Percentiles rank a stretch among this genome's conserved stretches.
These are phyloP conservation scores for Eremochloa ophiuroides DNA, from an alignment of 176 grass and related monocot species.

Conservation along the genomic window DNA sequence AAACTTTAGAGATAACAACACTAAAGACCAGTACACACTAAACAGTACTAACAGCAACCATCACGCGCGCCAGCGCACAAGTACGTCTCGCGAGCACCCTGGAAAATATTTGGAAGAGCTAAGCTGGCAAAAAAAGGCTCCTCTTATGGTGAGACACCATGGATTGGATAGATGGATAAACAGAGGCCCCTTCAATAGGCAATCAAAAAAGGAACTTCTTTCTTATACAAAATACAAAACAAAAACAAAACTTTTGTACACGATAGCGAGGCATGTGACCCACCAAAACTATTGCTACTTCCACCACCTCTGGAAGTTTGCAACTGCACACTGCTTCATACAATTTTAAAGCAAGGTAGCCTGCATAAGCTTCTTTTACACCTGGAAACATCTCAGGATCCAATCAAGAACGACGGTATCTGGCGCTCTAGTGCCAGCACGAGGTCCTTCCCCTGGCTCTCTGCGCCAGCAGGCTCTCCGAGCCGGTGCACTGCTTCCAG, in stretches of 20 bases:
- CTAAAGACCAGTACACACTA: too few relatives aligned
- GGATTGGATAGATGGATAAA: neutral
- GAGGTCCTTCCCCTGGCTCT: slow-evolving; percentile 45
- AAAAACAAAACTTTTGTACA: neutral
- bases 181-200: neutral
- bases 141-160: too few relatives aligned
- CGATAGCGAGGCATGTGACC: neutral
- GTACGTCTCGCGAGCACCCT: neutral
- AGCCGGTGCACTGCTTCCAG: slow-evolving; percentile 50
- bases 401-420: slow-evolving; percentile 57
- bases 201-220: neutral
- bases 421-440: slow-evolving; percentile 52
- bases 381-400: neutral
- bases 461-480: slow-evolving; percentile 14
- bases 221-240: neutral
- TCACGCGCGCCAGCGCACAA: neutral
- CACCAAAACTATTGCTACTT: neutral
- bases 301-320: neutral
- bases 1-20: too few relatives aligned
- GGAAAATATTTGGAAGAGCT: neutral
- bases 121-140: neutral
- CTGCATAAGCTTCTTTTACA: neutral
- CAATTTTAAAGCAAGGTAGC: neutral
- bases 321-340: neutral
- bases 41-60: too few relatives aligned